Conservation (phyloP, 108 stramenopile genomes). For the Skeletonema marinoi region DNA sequence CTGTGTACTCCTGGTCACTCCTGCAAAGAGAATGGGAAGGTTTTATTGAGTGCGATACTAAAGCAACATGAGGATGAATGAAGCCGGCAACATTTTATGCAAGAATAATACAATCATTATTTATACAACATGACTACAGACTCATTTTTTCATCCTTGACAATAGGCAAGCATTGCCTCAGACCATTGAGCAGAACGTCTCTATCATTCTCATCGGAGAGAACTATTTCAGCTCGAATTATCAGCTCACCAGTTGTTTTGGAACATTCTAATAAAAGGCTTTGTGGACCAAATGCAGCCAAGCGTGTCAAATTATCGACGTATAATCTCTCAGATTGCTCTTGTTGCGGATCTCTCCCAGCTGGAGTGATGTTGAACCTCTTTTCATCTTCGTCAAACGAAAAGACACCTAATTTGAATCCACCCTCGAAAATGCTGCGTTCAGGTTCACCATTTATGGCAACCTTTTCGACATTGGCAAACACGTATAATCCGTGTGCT, state of each 20-base stretch:
- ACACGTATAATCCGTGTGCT: slow-evolving; percentile 42
- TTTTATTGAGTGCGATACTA: background rate
- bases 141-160: background rate
- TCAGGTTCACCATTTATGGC: background rate
- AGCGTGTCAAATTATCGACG: background rate
- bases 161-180: slow-evolving; percentile 21
- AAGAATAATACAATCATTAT: background rate
- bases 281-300: slow-evolving; percentile 13
- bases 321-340: background rate
- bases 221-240: slow-evolving; percentile 36
- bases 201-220: slow-evolving; percentile 44
- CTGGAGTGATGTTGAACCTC: slow-evolving; percentile 27
- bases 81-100: background rate
- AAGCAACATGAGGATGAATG: background rate
- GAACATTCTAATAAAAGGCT: slow-evolving; percentile 29
- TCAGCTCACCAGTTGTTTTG: background rate
- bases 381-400: slow-evolving; percentile 22
- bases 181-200: slow-evolving; percentile 27
- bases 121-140: background rate
- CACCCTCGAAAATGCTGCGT: slow-evolving; percentile 6
- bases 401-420: slow-evolving; percentile 40
- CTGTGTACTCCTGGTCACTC: slow-evolving; percentile 70
- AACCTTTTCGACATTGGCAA: slow-evolving; percentile 25
- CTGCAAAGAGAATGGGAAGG: slow-evolving; percentile 22
- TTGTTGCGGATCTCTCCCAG: background rate